These are phyloP conservation scores for Boletus rubropictus DNA, from an alignment of 768 basidiomycete genomes.

Conservation along the genomic window DNA sequence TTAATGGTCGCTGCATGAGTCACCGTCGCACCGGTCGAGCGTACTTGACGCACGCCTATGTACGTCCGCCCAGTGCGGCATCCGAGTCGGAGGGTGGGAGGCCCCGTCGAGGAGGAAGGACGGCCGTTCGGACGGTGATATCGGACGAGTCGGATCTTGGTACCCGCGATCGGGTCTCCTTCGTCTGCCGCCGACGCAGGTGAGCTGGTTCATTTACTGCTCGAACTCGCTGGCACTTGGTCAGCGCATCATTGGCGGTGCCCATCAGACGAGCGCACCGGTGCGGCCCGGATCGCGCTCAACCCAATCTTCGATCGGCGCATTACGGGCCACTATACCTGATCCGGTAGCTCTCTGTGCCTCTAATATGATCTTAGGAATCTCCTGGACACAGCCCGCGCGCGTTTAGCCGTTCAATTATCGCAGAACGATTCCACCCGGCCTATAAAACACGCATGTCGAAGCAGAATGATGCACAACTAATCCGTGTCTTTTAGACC, in stretches of 20 bases:
- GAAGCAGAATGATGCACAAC: conserved; percentile 1
- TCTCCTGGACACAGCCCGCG: neutral
- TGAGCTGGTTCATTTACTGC: conserved; percentile 3
- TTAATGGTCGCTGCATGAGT: neutral
- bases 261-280: neutral
- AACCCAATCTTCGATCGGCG: conserved; percentile 10
- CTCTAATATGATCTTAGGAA: too few species aligned
- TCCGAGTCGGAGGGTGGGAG: neutral
- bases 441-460: conserved; percentile 19
- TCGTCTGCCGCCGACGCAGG: neutral
- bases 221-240: too few species aligned
- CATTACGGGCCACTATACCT: neutral
- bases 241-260: too few species aligned
- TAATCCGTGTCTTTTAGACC: conserved; percentile 3
- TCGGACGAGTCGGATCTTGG: neutral
- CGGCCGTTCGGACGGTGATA: neutral
- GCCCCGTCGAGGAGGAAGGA: neutral
- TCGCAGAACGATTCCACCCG: neutral
- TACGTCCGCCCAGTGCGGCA: neutral
- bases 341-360: too few species aligned
- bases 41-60: too few species aligned
- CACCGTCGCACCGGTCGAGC: too few species aligned
- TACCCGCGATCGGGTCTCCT: neutral
- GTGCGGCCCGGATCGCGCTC: neutral
- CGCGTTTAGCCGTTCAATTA: neutral